A percentile compares a stretch with the other conserved stretches of the same genome.
phyloP scores from a whole-genome alignment of 768 basidiomycete genomes.

The Hygrophoropsis aurantiaca region DNA sequence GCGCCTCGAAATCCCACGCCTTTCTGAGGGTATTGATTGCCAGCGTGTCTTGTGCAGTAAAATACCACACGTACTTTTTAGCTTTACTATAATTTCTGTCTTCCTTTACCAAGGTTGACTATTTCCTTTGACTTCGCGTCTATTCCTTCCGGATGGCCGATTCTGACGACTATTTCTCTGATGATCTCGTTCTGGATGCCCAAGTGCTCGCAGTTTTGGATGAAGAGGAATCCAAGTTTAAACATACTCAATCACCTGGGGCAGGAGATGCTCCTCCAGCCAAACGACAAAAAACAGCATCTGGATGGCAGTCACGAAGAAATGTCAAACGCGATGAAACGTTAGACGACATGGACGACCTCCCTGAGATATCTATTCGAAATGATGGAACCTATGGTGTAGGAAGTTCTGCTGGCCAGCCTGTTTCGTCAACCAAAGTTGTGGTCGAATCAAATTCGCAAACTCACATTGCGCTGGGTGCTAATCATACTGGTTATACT shows the following conservation, averaged over 20 bases:
- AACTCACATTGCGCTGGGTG: too few species aligned
- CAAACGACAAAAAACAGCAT: conserved; percentile 57
- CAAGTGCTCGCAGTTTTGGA: conserved; percentile 61
- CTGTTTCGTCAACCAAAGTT: conserved; percentile 11
- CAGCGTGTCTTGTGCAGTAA: too few species aligned
- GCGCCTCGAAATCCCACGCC: too few species aligned
- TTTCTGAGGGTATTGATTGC: too few species aligned
- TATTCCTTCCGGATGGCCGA: conserved; percentile 45
- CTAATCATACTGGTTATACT: too few species aligned
- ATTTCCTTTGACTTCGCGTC: too few species aligned
- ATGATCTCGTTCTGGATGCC: conserved; percentile 65
- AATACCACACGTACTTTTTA: too few species aligned
- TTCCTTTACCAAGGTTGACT: too few species aligned
- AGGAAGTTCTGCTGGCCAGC: conserved; percentile 18
- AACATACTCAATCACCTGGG: conserved; percentile 25
- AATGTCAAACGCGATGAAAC: conserved; percentile 22
- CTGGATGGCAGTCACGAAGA: conserved; percentile 40
- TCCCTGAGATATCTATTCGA: conserved; percentile 65
- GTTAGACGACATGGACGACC: conserved; percentile 45
- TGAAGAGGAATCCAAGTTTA: conserved; percentile 47
- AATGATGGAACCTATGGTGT: conserved; percentile 58
- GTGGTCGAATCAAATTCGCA: conserved; percentile 1
- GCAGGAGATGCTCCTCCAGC: conserved; percentile 35
- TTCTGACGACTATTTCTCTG: conserved; percentile 64
- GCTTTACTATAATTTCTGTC: too few species aligned